A percentile compares a stretch with the other conserved stretches of the same genome.
phyloP scores from a whole-genome alignment of 2,329 filamentous ascomycete species.

The Colletotrichum camelliae region DNA sequence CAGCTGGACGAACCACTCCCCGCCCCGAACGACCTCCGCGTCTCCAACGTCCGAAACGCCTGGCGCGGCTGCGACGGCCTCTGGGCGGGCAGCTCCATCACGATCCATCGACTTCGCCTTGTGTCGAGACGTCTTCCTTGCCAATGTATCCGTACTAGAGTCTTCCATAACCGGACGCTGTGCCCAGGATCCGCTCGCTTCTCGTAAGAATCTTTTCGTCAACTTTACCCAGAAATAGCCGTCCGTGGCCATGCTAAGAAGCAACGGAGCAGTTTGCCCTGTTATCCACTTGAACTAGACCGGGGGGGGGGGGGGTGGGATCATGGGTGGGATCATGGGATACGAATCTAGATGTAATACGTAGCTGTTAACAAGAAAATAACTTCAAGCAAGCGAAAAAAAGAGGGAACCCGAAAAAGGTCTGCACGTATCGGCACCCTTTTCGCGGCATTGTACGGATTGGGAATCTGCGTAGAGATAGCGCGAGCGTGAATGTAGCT shows the following conservation, averaged over 20 bases:
- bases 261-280: background rate
- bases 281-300: background rate
- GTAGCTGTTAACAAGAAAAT: background rate
- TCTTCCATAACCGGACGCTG: background rate
- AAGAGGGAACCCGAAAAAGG: background rate
- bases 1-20: background rate
- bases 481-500: background rate
- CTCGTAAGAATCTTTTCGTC: background rate
- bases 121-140: background rate
- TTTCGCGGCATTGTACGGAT: background rate
- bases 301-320: background rate
- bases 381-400: background rate
- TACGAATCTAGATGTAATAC: background rate
- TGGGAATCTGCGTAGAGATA: background rate
- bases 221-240: constrained; percentile 8
- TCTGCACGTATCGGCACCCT: background rate
- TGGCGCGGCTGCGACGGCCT: background rate
- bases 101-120: background rate
- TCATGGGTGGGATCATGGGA: background rate
- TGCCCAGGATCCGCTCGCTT: background rate
- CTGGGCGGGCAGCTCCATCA: background rate
- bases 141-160: background rate
- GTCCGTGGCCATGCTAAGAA: background rate
- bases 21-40: background rate
- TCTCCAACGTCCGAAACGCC: constrained; percentile 2